Evolutionary conservation across 2,329 filamentous ascomycete species (phyloP).

Genomic region (Hymenoscyphus fructigenus): DNA sequence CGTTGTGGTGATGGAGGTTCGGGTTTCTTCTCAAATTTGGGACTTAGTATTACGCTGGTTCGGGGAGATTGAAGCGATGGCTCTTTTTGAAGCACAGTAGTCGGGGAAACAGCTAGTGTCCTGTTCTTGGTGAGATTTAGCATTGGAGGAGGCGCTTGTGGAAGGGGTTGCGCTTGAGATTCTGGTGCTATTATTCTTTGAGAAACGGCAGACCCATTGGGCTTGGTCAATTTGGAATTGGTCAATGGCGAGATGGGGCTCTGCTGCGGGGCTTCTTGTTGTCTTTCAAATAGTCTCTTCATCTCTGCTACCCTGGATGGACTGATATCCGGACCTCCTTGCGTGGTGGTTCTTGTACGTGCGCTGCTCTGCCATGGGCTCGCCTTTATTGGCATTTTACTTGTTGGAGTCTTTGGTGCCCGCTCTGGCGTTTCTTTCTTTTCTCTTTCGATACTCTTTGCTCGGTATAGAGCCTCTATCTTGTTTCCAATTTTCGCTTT

Average conservation of each 20-base stretch:
- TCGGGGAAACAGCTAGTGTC: slow-evolving; percentile 9
- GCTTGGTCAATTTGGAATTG: neutral
- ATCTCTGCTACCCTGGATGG: slow-evolving; percentile 28
- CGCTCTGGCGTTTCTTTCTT: slow-evolving; percentile 4
- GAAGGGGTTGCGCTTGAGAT: neutral
- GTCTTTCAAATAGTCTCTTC: slow-evolving; percentile 27
- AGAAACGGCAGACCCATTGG: no score
- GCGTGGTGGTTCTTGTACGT: neutral
- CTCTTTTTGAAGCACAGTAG: neutral
- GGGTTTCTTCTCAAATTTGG: neutral
- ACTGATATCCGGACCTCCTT: neutral
- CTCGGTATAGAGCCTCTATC: slow-evolving; percentile 28
- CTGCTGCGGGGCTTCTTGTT: neutral
- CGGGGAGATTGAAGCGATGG: neutral
- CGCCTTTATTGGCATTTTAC: neutral
- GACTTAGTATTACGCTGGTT: neutral
- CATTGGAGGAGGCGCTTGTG: slow-evolving; percentile 4
- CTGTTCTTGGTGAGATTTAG: neutral
- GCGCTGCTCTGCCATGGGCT: neutral
- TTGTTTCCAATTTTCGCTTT: slow-evolving; percentile 24
- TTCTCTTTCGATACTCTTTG: slow-evolving; percentile 24
- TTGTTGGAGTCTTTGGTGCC: neutral
- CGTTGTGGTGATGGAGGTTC: neutral
- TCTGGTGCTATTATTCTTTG: neutral
- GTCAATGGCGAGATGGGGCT: neutral